A percentile compares a stretch with the other conserved stretches of the same genome.
These are phyloP conservation scores for Fusarium ramigenum DNA, from an alignment of 2,329 filamentous ascomycete species.

Conservation along the genomic window DNA sequence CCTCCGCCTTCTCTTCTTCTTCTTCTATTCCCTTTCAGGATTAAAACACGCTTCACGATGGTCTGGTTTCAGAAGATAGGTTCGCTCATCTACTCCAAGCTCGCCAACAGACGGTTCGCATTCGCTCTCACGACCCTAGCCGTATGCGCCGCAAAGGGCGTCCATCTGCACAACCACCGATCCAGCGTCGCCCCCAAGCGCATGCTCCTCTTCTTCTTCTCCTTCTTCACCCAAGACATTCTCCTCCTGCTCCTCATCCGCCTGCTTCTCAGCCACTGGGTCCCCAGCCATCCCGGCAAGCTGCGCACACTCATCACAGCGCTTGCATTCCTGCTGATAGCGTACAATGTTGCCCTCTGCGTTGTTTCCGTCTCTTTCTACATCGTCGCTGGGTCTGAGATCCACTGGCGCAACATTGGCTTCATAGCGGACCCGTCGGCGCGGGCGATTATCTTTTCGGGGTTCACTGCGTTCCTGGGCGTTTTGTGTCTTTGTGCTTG, in stretches of 20 bases:
- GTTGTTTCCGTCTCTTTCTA: constrained; percentile 46
- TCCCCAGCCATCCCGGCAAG: constrained; percentile 30
- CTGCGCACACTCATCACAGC: constrained; percentile 23
- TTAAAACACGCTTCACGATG: background rate
- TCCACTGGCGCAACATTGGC: constrained; percentile 50
- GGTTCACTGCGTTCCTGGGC: constrained; percentile 42
- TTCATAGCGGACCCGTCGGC: constrained; percentile 47
- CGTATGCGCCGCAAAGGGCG: constrained; percentile 44
- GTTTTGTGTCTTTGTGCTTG: constrained; percentile 32
- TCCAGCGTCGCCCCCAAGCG: constrained; percentile 44
- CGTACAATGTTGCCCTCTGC: constrained; percentile 38
- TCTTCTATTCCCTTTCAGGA: background rate
- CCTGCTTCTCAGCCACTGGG: constrained; percentile 43
- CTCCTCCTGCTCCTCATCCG: constrained; percentile 46
- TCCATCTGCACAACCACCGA: constrained; percentile 47
- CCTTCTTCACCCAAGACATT: constrained; percentile 50
- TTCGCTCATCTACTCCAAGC: constrained; percentile 31
- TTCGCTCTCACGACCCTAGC: constrained; percentile 47
- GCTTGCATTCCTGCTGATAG: constrained; percentile 28
- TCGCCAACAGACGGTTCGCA: constrained; percentile 45
- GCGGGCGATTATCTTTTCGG: constrained; percentile 47
- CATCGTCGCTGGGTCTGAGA: constrained; percentile 46
- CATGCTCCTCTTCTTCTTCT: constrained; percentile 45
- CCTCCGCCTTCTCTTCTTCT: background rate
- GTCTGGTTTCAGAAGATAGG: constrained; percentile 17